Evolutionary conservation across 1,139 yeast species (phyloP).

Genomic region (Diutina pseudorugosa): DNA sequence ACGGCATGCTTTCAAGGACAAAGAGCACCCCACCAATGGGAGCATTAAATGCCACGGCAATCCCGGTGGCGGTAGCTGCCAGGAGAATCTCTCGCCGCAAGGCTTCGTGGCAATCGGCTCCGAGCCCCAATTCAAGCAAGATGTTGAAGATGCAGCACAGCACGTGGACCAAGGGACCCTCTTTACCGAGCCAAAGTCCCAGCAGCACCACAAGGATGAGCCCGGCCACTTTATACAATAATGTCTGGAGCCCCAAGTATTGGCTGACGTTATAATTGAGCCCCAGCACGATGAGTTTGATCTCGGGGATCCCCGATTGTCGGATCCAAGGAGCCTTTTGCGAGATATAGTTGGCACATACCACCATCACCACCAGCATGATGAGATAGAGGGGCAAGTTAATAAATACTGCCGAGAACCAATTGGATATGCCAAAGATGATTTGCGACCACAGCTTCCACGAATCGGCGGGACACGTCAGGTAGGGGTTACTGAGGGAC

Average conservation of each 20-base stretch:
- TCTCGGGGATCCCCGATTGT: slow-evolving; percentile 63
- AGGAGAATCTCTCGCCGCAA: slow-evolving; percentile 51
- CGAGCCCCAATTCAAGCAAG: slow-evolving; percentile 20
- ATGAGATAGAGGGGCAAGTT: slow-evolving; percentile 27
- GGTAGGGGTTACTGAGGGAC: slow-evolving; percentile 33
- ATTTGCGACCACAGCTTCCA: slow-evolving; percentile 32
- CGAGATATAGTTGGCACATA: slow-evolving; percentile 21
- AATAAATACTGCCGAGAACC: slow-evolving; percentile 7
- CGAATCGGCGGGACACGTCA: slow-evolving; percentile 31
- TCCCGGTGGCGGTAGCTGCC: slow-evolving; percentile 90
- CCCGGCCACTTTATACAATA: slow-evolving; percentile 40
- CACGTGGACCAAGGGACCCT: slow-evolving; percentile 80
- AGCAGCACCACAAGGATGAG: slow-evolving; percentile 60
- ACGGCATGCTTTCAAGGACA: slow-evolving; percentile 62
- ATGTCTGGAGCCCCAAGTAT: slow-evolving; percentile 36
- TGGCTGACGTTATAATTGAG: slow-evolving; percentile 22
- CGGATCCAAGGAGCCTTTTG: slow-evolving; percentile 31
- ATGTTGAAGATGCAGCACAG: slow-evolving; percentile 44
- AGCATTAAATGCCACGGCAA: slow-evolving; percentile 86
- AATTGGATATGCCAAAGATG: slow-evolving; percentile 8
- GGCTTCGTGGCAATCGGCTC: slow-evolving; percentile 39
- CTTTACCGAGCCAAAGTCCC: slow-evolving; percentile 86
- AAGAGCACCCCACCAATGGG: slow-evolving; percentile 93
- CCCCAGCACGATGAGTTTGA: slow-evolving; percentile 53
- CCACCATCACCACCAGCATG: slow-evolving; percentile 17